phyloP scores from a whole-genome alignment of 2,329 filamentous ascomycete genomes.

The Trichoderma pleuroti region DNA sequence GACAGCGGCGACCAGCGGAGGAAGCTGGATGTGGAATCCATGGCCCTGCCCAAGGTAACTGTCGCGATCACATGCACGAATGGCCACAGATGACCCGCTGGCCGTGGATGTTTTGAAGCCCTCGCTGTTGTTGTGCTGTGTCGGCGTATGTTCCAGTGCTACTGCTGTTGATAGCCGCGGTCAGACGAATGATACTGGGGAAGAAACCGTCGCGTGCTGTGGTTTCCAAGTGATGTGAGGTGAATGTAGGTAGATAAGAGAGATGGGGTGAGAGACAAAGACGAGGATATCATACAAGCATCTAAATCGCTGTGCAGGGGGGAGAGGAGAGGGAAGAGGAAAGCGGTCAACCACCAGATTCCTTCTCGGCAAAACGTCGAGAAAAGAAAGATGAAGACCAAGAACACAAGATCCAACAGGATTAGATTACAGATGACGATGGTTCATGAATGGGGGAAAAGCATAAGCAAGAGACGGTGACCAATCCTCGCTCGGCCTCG shows the following conservation, averaged over 20 bases:
- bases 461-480: neutral
- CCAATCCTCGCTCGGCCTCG: constrained; percentile 2
- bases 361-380: neutral
- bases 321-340: neutral
- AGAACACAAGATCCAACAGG: neutral
- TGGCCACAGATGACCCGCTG: neutral
- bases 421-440: no score
- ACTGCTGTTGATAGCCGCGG: neutral
- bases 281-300: neutral
- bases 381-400: neutral
- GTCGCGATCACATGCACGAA: neutral
- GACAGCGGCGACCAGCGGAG: constrained; percentile 21
- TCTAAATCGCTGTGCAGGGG: neutral
- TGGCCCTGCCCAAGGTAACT: constrained; percentile 19
- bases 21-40: constrained; percentile 31
- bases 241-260: neutral
- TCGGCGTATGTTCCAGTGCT: neutral
- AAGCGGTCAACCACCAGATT: neutral
- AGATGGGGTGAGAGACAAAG: neutral
- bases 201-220: neutral
- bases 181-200: neutral
- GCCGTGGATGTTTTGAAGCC: neutral
- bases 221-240: neutral
- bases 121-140: neutral
- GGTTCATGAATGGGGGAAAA: neutral